These are phyloP conservation scores for Protomyces arabidopsidicola DNA, from an alignment of 1,139 yeast species.

Conservation along the genomic window DNA sequence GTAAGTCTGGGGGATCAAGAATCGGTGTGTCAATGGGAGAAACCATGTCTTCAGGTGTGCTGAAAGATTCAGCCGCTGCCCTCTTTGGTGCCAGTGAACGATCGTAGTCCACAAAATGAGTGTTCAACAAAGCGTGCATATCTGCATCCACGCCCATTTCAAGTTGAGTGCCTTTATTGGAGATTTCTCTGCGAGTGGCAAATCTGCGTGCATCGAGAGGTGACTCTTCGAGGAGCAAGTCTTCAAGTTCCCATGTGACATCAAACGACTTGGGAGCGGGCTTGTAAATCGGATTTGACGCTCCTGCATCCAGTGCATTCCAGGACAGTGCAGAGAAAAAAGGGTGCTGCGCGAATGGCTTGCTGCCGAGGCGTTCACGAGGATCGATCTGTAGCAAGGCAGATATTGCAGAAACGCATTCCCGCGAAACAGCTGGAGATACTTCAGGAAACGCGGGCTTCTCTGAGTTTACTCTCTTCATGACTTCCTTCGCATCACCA, in stretches of 20 bases:
- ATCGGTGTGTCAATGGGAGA: neutral
- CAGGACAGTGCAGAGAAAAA: slow-evolving; percentile 29
- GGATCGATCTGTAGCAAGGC: slow-evolving; percentile 33
- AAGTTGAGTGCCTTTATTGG: neutral
- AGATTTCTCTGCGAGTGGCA: neutral
- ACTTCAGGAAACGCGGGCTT: slow-evolving; percentile 32
- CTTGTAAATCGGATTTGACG: slow-evolving; percentile 29
- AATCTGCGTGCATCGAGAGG: slow-evolving; percentile 27
- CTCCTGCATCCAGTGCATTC: slow-evolving; percentile 25
- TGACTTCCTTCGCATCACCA: slow-evolving; percentile 19
- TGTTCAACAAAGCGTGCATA: slow-evolving; percentile 17
- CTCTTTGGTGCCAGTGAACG: neutral
- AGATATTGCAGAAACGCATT: slow-evolving; percentile 35
- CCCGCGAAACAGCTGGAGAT: slow-evolving; percentile 34
- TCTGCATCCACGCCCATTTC: neutral
- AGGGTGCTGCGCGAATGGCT: slow-evolving; percentile 21
- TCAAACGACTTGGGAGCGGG: slow-evolving; percentile 31
- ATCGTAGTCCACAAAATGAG: slow-evolving; percentile 16
- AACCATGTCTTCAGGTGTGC: neutral
- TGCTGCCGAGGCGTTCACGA: slow-evolving; percentile 21
- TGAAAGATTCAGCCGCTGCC: neutral
- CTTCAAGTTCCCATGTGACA: slow-evolving; percentile 32
- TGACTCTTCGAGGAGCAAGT: slow-evolving; percentile 31
- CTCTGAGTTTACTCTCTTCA: slow-evolving; percentile 10
- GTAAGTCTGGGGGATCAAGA: neutral